Evolutionary conservation across 139 green algal species (phyloP).

Genomic region (Picochlorum sp.): DNA sequence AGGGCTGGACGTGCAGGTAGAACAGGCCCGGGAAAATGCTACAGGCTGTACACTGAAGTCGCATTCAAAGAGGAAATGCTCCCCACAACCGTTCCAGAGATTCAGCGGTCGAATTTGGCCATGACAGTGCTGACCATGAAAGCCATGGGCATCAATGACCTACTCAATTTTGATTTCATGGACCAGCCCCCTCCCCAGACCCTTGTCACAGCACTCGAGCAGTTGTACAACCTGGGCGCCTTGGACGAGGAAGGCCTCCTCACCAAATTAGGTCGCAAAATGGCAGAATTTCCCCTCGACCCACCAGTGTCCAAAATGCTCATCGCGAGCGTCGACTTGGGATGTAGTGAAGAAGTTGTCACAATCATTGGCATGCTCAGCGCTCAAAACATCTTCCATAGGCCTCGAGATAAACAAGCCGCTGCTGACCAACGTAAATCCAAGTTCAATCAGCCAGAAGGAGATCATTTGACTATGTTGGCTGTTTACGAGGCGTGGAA

Average conservation of each 20-base stretch:
- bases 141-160: conserved; percentile 97
- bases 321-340: conserved; percentile 92
- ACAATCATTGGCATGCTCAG: conserved; percentile 94
- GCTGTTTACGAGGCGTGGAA: conserved; percentile 97
- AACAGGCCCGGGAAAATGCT: conserved; percentile 95
- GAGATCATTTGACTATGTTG: conserved; percentile 95
- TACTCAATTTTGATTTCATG: conserved; percentile 99
- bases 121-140: conserved; percentile 72
- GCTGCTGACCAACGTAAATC: conserved; percentile 87
- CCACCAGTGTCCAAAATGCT: conserved; percentile 94
- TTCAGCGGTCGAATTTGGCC: conserved; percentile 69
- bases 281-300: conserved; percentile 98
- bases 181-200: conserved; percentile 82
- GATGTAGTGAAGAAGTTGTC: conserved; percentile 94
- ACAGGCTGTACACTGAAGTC: conserved; percentile 86
- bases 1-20: conserved; percentile 84
- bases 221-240: conserved; percentile 94
- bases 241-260: conserved; percentile 93
- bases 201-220: conserved; percentile 76
- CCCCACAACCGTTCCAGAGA: conserved; percentile 76
- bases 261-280: conserved; percentile 92
- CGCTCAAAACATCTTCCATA: conserved; percentile 93
- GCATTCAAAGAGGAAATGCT: conserved; percentile 92
- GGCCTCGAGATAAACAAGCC: conserved; percentile 78
- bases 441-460: conserved; percentile 94